A percentile compares a stretch with the other conserved stretches of the same genome.
Conservation (phyloP, 768 basidiomycete species). For the Tricholoma sp. region DNA sequence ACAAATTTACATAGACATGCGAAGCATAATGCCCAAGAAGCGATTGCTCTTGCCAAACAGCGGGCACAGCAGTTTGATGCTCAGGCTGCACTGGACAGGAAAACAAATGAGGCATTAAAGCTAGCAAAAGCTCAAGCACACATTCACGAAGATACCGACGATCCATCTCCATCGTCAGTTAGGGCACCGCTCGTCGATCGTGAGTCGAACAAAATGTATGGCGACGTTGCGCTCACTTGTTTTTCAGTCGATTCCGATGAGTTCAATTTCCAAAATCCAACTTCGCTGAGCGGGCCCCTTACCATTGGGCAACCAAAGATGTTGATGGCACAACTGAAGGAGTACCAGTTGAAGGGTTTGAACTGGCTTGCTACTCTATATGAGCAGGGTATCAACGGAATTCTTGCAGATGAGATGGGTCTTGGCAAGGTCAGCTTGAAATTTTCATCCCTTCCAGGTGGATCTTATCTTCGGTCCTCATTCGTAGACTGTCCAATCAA, state of each 20-base stretch:
- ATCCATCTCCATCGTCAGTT: conserved; percentile 22
- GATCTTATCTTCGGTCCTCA: not conserved
- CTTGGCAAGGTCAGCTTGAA: conserved; percentile 64
- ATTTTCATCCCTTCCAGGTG: conserved; percentile 3
- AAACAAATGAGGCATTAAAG: conserved; percentile 72
- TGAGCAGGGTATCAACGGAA: conserved; percentile 99
- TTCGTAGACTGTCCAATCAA: conserved; percentile 89
- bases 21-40: conserved; percentile 84
- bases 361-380: conserved; percentile 98
- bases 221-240: conserved; percentile 2
- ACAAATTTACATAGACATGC: conserved; percentile 85
- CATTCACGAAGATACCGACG: conserved; percentile 44
- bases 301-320: conserved; percentile 91
- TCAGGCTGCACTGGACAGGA: conserved; percentile 74
- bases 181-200: conserved; percentile 63
- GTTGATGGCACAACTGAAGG: conserved; percentile 95
- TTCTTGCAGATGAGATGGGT: conserved; percentile 99
- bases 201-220: conserved; percentile 31
- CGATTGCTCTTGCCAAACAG: conserved; percentile 70
- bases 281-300: conserved; percentile 76
- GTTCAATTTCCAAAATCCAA: conserved; percentile 98
- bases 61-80: conserved; percentile 84
- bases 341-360: conserved; percentile 96
- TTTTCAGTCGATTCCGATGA: conserved; percentile 87
- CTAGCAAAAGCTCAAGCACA: conserved; percentile 54